Percentiles rank a stretch among this genome's conserved stretches.
phyloP scores from a whole-genome alignment of 225 moss, liverwort and hornwort genomes.

The Neckera pumila region DNA sequence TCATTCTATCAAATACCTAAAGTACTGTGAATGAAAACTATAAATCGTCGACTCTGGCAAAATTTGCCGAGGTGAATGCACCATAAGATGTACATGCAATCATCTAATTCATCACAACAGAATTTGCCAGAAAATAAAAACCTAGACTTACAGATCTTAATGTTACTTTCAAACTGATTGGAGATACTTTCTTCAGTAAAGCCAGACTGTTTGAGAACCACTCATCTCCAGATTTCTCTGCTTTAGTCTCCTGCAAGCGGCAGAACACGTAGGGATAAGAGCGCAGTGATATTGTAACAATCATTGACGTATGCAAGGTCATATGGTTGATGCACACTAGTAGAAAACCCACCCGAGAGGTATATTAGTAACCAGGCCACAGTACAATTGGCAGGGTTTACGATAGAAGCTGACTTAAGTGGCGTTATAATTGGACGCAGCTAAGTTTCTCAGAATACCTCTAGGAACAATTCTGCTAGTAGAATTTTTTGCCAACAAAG shows the following conservation, averaged over 20 bases:
- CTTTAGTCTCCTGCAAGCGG: conserved; percentile 51
- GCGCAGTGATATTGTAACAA: neutral
- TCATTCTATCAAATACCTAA: neutral
- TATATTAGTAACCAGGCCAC: neutral
- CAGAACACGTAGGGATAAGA: neutral
- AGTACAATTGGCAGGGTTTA: neutral
- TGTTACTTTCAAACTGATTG: conserved; percentile 74
- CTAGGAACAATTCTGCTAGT: neutral
- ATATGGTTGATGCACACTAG: neutral
- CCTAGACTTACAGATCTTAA: conserved; percentile 68
- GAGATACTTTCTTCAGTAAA: conserved; percentile 56
- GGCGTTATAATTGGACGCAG: neutral
- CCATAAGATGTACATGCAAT: neutral
- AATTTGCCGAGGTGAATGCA: neutral
- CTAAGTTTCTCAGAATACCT: neutral
- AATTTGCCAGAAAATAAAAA: neutral
- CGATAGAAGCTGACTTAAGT: neutral
- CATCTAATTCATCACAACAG: neutral
- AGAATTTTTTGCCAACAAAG: neutral
- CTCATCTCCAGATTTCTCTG: conserved; percentile 42
- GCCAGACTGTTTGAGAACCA: conserved; percentile 65
- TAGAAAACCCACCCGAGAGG: neutral
- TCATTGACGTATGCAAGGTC: neutral
- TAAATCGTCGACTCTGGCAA: neutral
- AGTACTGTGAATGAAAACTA: neutral